Conservation (phyloP, 768 basidiomycete species). For the Mycena belliarum region DNA sequence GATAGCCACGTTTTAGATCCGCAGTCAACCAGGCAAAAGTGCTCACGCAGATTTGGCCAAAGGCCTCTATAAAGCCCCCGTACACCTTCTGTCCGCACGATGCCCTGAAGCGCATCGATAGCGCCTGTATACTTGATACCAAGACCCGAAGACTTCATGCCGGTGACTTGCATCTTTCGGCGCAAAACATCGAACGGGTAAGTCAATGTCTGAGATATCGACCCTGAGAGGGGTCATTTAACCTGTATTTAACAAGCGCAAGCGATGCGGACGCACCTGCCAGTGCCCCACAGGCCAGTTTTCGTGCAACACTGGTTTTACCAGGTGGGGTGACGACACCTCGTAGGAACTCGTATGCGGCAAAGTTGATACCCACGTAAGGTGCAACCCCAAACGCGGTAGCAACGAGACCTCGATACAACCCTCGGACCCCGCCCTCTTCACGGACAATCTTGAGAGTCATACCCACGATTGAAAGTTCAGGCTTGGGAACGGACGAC, state of each 20-base stretch:
- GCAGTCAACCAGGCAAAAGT: neutral
- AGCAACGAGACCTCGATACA: slow-evolving; percentile 84
- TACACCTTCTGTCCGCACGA: slow-evolving; percentile 73
- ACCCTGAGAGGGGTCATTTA: slow-evolving; percentile 45
- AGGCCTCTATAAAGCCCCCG: slow-evolving; percentile 80
- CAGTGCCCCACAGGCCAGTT: slow-evolving; percentile 83
- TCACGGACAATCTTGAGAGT: slow-evolving; percentile 86
- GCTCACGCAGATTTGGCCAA: slow-evolving; percentile 82
- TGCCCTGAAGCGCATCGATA: slow-evolving; percentile 70
- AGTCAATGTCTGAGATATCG: slow-evolving; percentile 90
- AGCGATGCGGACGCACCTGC: slow-evolving; percentile 61
- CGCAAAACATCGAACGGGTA: slow-evolving; percentile 95
- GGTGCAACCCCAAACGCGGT: slow-evolving; percentile 92
- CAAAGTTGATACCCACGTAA: slow-evolving; percentile 89
- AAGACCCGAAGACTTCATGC: slow-evolving; percentile 62
- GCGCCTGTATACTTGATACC: slow-evolving; percentile 78
- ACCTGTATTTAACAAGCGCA: neutral
- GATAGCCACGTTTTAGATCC: slow-evolving; percentile 17
- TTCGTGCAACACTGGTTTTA: slow-evolving; percentile 64
- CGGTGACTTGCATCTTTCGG: slow-evolving; percentile 93
- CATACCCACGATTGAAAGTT: slow-evolving; percentile 85
- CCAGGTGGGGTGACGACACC: slow-evolving; percentile 81
- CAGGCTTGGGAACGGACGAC: slow-evolving; percentile 35
- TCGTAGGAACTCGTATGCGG: slow-evolving; percentile 85
- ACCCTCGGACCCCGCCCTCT: slow-evolving; percentile 85